phyloP scores from a whole-genome alignment of 306 rosid genomes.

The Quercus bicolor region DNA sequence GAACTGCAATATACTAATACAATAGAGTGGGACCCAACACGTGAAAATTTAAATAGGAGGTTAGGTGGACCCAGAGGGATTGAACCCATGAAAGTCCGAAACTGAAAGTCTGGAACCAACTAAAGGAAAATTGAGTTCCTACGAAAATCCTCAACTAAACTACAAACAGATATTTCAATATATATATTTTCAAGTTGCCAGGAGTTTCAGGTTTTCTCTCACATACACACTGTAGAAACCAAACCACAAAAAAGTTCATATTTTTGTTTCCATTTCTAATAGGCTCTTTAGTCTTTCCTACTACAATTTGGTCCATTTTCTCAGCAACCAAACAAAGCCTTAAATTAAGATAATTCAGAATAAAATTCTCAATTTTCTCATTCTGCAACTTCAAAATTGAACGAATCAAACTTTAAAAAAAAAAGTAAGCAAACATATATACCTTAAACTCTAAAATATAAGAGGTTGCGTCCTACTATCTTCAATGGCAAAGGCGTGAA shows the following conservation, averaged over 20 bases:
- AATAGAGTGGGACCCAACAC: background rate
- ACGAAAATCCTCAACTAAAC: background rate
- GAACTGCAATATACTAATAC: background rate
- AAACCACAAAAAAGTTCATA: too few relatives aligned
- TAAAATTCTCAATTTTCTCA: too few relatives aligned
- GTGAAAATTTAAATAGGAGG: too few relatives aligned
- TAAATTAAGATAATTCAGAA: background rate
- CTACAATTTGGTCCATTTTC: conserved; percentile 16
- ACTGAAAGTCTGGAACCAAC: too few relatives aligned
- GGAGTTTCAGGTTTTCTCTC: too few relatives aligned
- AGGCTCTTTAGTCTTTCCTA: too few relatives aligned
- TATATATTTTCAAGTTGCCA: background rate
- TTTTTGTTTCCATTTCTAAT: too few relatives aligned
- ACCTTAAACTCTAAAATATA: conserved; percentile 30
- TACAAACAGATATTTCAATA: background rate
- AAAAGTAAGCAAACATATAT: conserved; percentile 11
- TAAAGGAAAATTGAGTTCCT: background rate
- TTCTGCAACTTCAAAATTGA: too few relatives aligned
- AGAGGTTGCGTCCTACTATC: background rate
- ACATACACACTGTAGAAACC: too few relatives aligned
- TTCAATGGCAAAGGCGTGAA: conserved; percentile 13
- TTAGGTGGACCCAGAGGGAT: too few relatives aligned
- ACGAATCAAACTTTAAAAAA: too few relatives aligned
- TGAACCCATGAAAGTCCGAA: too few relatives aligned
- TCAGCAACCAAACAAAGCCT: conserved; percentile 20